A percentile compares a stretch with the other conserved stretches of the same genome.
Evolutionary conservation across 1,284 basidiomycete genomes (phyloP).

Genomic region (Ganoderma resinaceum): DNA sequence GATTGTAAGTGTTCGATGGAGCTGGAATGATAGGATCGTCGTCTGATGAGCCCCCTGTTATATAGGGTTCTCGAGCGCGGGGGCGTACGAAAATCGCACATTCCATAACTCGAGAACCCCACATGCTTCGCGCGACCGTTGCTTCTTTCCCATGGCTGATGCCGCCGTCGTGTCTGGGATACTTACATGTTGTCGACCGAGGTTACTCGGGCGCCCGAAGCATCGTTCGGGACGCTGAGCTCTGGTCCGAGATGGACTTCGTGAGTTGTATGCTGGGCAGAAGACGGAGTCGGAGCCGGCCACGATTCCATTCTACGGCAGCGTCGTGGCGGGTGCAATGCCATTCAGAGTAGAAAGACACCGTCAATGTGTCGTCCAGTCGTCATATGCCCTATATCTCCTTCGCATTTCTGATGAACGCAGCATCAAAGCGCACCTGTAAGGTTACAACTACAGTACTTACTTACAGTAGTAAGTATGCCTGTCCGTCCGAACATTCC

Average conservation of each 20-base stretch:
- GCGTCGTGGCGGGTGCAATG: neutral
- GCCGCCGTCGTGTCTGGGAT: neutral
- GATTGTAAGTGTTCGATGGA: neutral
- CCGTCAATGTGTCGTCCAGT: neutral
- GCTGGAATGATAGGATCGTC: neutral
- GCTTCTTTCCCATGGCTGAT: constrained; percentile 2
- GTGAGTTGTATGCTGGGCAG: neutral
- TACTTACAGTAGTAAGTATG: too few species aligned
- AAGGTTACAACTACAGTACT: too few species aligned
- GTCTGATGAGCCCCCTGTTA: neutral
- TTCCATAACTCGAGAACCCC: neutral
- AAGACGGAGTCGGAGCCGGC: neutral
- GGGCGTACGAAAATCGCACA: neutral
- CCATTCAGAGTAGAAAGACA: neutral
- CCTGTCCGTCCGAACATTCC: neutral
- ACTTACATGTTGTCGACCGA: neutral
- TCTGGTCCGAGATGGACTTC: neutral
- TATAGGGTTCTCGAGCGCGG: neutral
- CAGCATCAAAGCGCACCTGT: neutral
- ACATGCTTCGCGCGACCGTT: neutral
- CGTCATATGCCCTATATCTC: neutral
- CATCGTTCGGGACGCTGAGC: neutral
- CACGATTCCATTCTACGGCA: neutral
- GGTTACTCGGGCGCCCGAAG: neutral
- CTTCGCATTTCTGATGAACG: neutral